Evolutionary conservation across 192 early-diverging fungal species (phyloP).

Genomic region (Geosiphon pyriformis): DNA sequence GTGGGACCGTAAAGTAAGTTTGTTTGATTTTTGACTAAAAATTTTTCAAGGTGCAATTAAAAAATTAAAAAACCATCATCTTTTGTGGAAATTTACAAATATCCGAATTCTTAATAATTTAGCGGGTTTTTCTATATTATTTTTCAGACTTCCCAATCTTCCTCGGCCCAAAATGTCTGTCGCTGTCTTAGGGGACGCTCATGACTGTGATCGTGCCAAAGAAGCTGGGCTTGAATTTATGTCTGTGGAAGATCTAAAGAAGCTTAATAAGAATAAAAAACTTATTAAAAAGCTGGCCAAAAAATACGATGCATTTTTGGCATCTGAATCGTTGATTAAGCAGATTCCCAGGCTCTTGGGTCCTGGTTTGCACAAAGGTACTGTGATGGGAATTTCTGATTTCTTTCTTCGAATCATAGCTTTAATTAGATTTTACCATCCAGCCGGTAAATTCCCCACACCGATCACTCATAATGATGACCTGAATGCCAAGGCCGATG

Average conservation of each 20-base stretch:
- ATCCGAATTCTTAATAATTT: too few species aligned
- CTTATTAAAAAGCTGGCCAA: slow-evolving; percentile 98
- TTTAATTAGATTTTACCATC: not conserved
- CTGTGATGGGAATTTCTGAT: not conserved
- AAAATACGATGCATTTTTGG: slow-evolving; percentile 97
- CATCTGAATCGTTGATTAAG: slow-evolving; percentile 96
- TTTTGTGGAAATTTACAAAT: too few species aligned
- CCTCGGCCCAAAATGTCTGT: slow-evolving; percentile 93
- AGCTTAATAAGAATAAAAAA: slow-evolving; percentile 99
- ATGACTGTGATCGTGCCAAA: slow-evolving; percentile 95
- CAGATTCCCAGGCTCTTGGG: slow-evolving; percentile 98
- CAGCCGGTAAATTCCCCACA: slow-evolving; percentile 95
- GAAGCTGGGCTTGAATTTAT: slow-evolving; percentile 80
- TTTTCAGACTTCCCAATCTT: slow-evolving; percentile 80
- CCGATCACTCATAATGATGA: slow-evolving; percentile 86
- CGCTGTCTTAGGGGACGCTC: slow-evolving; percentile 93
- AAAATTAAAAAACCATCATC: too few species aligned
- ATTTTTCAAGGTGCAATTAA: too few species aligned
- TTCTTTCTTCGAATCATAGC: not conserved
- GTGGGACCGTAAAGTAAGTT: slow-evolving; percentile 75
- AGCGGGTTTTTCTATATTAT: too few species aligned
- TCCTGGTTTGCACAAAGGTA: slow-evolving; percentile 93
- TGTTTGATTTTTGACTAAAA: not conserved
- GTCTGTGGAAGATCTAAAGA: slow-evolving; percentile 98
- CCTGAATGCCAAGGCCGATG: slow-evolving; percentile 81